Evolutionary conservation across 768 basidiomycete genomes (phyloP), one percentile per base, ranked within the genome.

Genomic region (Lyophyllum decastes): DNA sequence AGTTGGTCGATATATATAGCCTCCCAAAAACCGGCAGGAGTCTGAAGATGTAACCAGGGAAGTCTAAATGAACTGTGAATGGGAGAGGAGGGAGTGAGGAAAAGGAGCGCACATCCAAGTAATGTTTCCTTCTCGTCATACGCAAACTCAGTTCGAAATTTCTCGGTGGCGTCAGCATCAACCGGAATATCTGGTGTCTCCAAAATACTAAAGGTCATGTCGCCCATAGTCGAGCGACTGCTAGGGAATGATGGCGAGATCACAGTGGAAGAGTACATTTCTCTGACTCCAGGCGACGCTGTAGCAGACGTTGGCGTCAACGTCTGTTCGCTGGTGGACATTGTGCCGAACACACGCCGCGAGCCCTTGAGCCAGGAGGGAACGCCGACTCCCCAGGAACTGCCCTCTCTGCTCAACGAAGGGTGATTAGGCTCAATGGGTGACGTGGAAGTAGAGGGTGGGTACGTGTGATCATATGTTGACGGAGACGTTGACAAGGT

Each of bases 1-100:
- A 89, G 71, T 92, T 94, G 11, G 85, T 87, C n/a, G 96, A 96
- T 59, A 98, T 83, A 68, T 90, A 98, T 26, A 98, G 81, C 51
- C 89, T 83, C 7, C 96, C 96, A 58, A 81, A 90, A 12, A 96
- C 82, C 0, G 97, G 96, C n/a, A 99, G 71, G 24, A 96, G 79
- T 55, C 96, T 82, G 73, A 87, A 94, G 43, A 98, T 78, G 70
- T 93, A 97, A 10, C 94, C 94, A 41, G 92, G 85, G 69, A 96
- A 94, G 66, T 92, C 96, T 98, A 63, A 43, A 44, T 22, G 59
- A 34, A 10, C 62, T 40, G 52, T 27, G 53, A 33, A 55, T 47
- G 45, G 59, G 24, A 34, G 38, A 14, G 33, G 33, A 8, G 44
- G 52, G 17, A 11, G 38, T 16, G 19, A 26, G 26, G 41, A 33